Conservation (phyloP, 2,329 filamentous ascomycete genomes). For the Laburnicola sp. region DNA sequence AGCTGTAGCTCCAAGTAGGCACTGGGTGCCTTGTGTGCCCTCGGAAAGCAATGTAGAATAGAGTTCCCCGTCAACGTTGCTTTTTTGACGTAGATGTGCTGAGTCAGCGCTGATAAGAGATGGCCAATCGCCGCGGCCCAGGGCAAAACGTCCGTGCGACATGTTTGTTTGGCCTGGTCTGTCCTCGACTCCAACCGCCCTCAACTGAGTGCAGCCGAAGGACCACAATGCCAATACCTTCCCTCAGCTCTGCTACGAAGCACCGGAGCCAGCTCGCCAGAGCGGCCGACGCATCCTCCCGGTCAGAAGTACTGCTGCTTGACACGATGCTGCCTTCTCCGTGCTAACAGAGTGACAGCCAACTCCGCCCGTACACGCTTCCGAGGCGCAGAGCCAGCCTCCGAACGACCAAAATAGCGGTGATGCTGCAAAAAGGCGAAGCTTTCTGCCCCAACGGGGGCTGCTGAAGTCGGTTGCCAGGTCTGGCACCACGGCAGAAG, state of each 20-base stretch:
- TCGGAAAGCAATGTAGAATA: constrained; percentile 17
- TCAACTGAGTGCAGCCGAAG: background rate
- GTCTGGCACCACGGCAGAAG: constrained; percentile 5
- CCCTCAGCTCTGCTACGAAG: constrained; percentile 24
- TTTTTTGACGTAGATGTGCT: background rate
- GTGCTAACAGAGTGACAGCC: constrained; percentile 1
- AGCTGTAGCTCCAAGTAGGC: constrained; percentile 27
- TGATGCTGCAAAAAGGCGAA: constrained; percentile 23
- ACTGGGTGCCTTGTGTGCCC: constrained; percentile 24
- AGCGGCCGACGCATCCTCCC: constrained; percentile 14
- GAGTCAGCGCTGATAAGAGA: constrained; percentile 13
- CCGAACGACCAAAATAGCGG: background rate
- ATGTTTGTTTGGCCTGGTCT: constrained; percentile 13
- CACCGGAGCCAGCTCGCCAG: constrained; percentile 19
- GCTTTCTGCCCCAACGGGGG: constrained; percentile 41
- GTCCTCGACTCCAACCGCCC: background rate
- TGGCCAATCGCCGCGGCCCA: background rate
- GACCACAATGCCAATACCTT: constrained; percentile 26
- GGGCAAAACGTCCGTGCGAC: constrained; percentile 2
- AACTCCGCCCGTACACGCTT: background rate
- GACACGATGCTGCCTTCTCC: background rate
- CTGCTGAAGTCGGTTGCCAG: constrained; percentile 21
- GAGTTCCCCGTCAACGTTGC: background rate
- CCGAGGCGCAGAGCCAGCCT: constrained; percentile 6
- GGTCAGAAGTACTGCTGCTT: constrained; percentile 12